Conservation (phyloP, 257 asterid species). For the Salvia splendens region DNA sequence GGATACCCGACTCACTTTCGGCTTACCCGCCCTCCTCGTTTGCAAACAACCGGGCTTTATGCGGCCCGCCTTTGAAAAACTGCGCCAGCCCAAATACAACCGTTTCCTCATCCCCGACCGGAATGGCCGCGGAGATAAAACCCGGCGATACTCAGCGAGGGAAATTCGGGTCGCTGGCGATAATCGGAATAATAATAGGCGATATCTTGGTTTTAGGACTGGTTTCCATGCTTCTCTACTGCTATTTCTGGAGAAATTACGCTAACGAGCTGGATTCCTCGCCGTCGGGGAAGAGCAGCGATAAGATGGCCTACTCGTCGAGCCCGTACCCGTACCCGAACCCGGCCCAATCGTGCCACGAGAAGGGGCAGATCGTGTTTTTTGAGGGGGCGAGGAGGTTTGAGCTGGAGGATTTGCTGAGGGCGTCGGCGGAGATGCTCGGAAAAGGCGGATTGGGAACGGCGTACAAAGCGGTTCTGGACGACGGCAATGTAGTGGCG, state of each 20-base stretch:
- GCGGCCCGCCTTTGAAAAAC: conserved; percentile 66
- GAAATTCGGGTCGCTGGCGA: conserved; percentile 55
- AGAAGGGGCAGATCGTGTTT: conserved; percentile 76
- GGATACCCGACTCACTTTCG: conserved; percentile 60
- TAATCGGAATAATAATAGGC: conserved; percentile 67
- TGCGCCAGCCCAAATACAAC: conserved; percentile 34
- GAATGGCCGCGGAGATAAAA: conserved; percentile 42
- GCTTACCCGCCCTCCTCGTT: conserved; percentile 59
- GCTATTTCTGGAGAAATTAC: conserved; percentile 58
- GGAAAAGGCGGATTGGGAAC: conserved; percentile 92
- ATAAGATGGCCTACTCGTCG: conserved; percentile 69
- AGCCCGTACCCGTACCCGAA: conserved; percentile 58
- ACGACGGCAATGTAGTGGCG: conserved; percentile 81
- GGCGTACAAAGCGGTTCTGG: conserved; percentile 81
- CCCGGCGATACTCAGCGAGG: conserved; percentile 37
- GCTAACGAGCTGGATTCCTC: conserved; percentile 26
- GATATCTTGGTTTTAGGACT: conserved; percentile 56
- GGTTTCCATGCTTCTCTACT: conserved; percentile 59
- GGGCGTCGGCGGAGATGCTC: conserved; percentile 95
- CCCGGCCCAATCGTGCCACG: conserved; percentile 44
- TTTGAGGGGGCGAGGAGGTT: conserved; percentile 76
- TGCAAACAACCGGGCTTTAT: conserved; percentile 42
- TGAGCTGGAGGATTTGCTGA: conserved; percentile 81
- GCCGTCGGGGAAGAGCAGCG: conserved; percentile 31
- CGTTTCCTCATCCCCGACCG: conserved; percentile 58